Evolutionary conservation across 2,329 filamentous ascomycete genomes (phyloP).

Genomic region (Colletotrichum liaoningense): DNA sequence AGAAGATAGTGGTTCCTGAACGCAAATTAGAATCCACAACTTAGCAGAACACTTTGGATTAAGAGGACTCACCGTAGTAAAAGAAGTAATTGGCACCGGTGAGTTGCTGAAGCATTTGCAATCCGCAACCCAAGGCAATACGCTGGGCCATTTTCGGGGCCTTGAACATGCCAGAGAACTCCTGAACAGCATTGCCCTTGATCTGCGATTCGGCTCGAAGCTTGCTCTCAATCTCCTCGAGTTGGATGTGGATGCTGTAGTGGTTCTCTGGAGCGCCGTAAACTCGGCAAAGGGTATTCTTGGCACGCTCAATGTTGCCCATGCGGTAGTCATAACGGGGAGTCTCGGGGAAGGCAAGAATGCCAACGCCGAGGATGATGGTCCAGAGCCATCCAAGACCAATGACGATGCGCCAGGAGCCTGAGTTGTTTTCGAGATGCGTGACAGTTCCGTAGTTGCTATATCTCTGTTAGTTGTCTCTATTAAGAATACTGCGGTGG

Average conservation of each 20-base stretch:
- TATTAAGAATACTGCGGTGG: background rate
- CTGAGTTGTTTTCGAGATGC: conserved; percentile 57
- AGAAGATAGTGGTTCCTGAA: conserved; percentile 61
- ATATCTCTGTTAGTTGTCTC: background rate
- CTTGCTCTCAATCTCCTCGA: conserved; percentile 66
- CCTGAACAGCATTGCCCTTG: conserved; percentile 53
- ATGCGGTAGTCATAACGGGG: conserved; percentile 62
- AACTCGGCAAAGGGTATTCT: conserved; percentile 58
- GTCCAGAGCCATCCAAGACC: conserved; percentile 64
- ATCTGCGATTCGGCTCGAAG: conserved; percentile 58
- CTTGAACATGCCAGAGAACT: conserved; percentile 70
- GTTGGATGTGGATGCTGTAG: conserved; percentile 58
- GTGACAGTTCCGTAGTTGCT: conserved; percentile 66
- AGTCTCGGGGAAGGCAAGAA: conserved; percentile 63
- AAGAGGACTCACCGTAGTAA: conserved; percentile 57
- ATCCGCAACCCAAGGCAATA: conserved; percentile 67
- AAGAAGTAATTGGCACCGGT: conserved; percentile 75
- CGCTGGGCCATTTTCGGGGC: conserved; percentile 74
- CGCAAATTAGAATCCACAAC: conserved; percentile 71
- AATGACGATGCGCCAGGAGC: conserved; percentile 71
- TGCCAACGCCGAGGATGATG: conserved; percentile 58
- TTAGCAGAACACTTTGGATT: too few species aligned
- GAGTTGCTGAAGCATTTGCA: conserved; percentile 71
- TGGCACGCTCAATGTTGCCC: conserved; percentile 59
- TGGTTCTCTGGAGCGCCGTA: conserved; percentile 58